phyloP scores from a whole-genome alignment of 2,329 filamentous ascomycete species.

The Sclerotinia glacialis region DNA sequence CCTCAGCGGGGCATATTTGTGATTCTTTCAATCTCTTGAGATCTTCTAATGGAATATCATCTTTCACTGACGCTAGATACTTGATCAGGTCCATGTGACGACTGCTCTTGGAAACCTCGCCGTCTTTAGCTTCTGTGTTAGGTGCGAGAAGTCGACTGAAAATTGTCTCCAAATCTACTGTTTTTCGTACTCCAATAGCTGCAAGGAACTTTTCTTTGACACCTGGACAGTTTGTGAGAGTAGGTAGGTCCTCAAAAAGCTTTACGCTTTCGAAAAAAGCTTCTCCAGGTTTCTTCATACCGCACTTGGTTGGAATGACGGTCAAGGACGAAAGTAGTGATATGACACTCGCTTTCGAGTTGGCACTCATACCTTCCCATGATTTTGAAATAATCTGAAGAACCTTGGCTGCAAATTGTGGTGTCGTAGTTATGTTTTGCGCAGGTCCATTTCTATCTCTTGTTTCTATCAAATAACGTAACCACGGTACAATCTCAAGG shows the following conservation, averaged over 20 bases:
- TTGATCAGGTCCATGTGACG: slow-evolving; percentile 94
- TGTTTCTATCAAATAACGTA: slow-evolving; percentile 74
- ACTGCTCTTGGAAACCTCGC: slow-evolving; percentile 59
- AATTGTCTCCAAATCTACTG: slow-evolving; percentile 88
- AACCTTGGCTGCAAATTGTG: slow-evolving; percentile 73
- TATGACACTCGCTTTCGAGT: slow-evolving; percentile 63
- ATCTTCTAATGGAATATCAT: slow-evolving; percentile 83
- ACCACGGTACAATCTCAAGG: slow-evolving; percentile 81
- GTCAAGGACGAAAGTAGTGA: slow-evolving; percentile 64
- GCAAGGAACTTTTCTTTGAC: slow-evolving; percentile 89
- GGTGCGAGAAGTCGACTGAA: slow-evolving; percentile 78
- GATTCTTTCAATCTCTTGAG: slow-evolving; percentile 74
- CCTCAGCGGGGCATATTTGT: slow-evolving; percentile 78
- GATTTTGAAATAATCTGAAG: slow-evolving; percentile 80
- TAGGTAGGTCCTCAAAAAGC: slow-evolving; percentile 89
- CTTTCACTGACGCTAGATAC: slow-evolving; percentile 84
- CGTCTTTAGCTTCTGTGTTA: slow-evolving; percentile 47
- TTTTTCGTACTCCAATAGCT: slow-evolving; percentile 87
- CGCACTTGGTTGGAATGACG: slow-evolving; percentile 84
- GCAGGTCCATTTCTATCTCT: slow-evolving; percentile 56
- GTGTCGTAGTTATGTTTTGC: slow-evolving; percentile 67
- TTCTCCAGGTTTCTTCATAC: slow-evolving; percentile 81
- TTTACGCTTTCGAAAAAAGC: slow-evolving; percentile 93
- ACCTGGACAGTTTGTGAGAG: slow-evolving; percentile 69
- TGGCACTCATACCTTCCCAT: slow-evolving; percentile 75